These are phyloP conservation scores for Austroboletus olivaceoglutinosus DNA, from an alignment of 1,284 basidiomycete genomes.

Conservation along the genomic window DNA sequence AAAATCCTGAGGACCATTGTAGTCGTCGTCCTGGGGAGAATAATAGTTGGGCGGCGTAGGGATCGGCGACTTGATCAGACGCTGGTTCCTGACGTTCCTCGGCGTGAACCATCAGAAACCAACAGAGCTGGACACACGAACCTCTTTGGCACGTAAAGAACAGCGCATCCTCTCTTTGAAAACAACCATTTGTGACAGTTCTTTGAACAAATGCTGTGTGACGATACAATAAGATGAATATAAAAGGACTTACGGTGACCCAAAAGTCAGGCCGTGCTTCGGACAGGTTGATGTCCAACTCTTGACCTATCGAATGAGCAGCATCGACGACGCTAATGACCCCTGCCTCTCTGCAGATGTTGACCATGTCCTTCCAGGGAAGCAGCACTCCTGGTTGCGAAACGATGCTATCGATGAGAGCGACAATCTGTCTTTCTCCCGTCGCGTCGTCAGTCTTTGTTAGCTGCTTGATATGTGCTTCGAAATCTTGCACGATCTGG, in stretches of 20 bases:
- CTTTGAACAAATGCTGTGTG: slow-evolving; percentile 29
- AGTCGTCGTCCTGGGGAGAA: slow-evolving; percentile 37
- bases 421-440: slow-evolving; percentile 54
- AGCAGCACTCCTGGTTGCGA: slow-evolving; percentile 69
- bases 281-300: slow-evolving; percentile 58
- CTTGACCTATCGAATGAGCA: slow-evolving; percentile 80
- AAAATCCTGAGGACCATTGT: slow-evolving; percentile 43
- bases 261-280: slow-evolving; percentile 73
- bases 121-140: slow-evolving; percentile 28
- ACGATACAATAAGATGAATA: neutral
- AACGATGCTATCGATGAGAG: slow-evolving; percentile 73
- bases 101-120: neutral
- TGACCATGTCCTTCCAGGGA: slow-evolving; percentile 79
- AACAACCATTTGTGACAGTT: slow-evolving; percentile 87
- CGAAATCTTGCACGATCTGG: slow-evolving; percentile 57
- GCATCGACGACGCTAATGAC: slow-evolving; percentile 77
- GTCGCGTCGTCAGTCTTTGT: slow-evolving; percentile 14
- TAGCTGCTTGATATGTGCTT: slow-evolving; percentile 38
- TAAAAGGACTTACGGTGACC: slow-evolving; percentile 55
- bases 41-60: slow-evolving; percentile 69
- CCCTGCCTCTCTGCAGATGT: slow-evolving; percentile 66
- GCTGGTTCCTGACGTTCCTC: slow-evolving; percentile 54
- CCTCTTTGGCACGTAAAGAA: slow-evolving; percentile 79
- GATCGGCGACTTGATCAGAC: slow-evolving; percentile 70
- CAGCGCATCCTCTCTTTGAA: slow-evolving; percentile 67